Evolutionary conservation across 805 yeast species (phyloP).

Genomic region (Wickerhamiella vanderwaltii): DNA sequence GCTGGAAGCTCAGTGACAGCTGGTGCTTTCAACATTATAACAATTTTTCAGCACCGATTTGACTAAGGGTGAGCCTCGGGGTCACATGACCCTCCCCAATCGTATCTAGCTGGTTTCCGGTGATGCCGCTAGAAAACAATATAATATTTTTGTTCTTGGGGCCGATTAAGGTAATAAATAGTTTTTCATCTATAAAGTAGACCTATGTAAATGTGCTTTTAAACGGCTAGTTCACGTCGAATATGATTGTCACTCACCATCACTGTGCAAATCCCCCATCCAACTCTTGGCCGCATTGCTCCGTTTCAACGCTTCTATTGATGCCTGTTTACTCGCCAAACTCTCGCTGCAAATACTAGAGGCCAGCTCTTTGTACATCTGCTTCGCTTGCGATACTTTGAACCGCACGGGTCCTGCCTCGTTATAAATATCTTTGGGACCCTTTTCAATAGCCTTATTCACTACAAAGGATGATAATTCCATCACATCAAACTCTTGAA

Average conservation of each 20-base stretch:
- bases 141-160: no score
- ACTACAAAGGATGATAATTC: constrained; percentile 19
- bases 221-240: no score
- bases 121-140: no score
- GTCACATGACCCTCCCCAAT: no score
- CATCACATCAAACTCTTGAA: constrained; percentile 19
- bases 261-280: constrained; percentile 6
- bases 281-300: constrained; percentile 17
- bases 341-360: constrained; percentile 17
- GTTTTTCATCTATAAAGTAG: no score
- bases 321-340: constrained; percentile 15
- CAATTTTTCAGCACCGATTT: constrained; percentile 1
- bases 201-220: no score
- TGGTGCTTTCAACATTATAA: constrained; percentile 8
- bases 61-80: background rate
- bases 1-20: constrained; percentile 8
- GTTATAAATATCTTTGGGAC: constrained; percentile 23
- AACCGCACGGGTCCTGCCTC: constrained; percentile 23
- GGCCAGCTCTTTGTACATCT: constrained; percentile 14
- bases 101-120: no score
- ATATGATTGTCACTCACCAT: no score
- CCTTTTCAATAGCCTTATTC: constrained; percentile 17
- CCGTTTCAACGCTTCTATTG: constrained; percentile 15
- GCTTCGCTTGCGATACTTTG: constrained; percentile 18
- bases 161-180: no score